Evolutionary conservation across 805 yeast genomes (phyloP).

Genomic region (Metschnikowia orientalis): DNA sequence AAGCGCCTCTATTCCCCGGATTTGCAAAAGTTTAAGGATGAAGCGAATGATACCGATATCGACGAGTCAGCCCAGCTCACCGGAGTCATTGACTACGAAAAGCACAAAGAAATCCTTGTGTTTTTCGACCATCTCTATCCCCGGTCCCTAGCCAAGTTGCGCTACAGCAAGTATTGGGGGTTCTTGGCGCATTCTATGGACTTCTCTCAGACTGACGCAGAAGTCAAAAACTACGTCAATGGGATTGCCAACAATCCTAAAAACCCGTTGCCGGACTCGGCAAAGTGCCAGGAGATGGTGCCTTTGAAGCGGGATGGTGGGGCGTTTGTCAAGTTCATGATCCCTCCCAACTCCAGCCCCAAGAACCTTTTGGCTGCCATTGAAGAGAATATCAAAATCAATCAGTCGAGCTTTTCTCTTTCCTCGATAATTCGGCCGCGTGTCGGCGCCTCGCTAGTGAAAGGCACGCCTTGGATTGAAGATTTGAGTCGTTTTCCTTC

Average conservation of each 20-base stretch:
- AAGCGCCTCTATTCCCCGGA: conserved; percentile 16
- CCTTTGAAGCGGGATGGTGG: conserved; percentile 88
- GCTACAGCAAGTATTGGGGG: conserved; percentile 21
- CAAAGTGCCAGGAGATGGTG: conserved; percentile 52
- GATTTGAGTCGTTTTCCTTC: conserved; percentile 80
- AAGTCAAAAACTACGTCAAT: conserved; percentile 19
- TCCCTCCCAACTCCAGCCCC: conserved; percentile 48
- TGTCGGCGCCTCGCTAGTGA: conserved; percentile 56
- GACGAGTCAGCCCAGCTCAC: conserved; percentile 35
- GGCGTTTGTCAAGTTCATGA: conserved; percentile 74
- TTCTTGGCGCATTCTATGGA: conserved; percentile 16
- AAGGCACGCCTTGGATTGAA: conserved; percentile 95
- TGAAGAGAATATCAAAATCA: conserved; percentile 38
- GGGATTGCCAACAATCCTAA: conserved; percentile 12
- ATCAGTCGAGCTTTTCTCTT: conserved; percentile 16
- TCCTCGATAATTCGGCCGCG: conserved; percentile 29
- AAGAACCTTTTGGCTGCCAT: conserved; percentile 53
- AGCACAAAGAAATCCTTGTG: conserved; percentile 28
- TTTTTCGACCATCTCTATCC: conserved; percentile 38
- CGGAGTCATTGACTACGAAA: conserved; percentile 36
- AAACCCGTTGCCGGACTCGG: conserved; percentile 29
- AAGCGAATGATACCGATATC: conserved; percentile 25
- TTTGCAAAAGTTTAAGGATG: conserved; percentile 30
- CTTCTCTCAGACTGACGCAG: conserved; percentile 13
- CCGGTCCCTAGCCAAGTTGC: conserved; percentile 22